phyloP scores from a whole-genome alignment of 495 filamentous ascomycete species.

The Neurospora pannonica region DNA sequence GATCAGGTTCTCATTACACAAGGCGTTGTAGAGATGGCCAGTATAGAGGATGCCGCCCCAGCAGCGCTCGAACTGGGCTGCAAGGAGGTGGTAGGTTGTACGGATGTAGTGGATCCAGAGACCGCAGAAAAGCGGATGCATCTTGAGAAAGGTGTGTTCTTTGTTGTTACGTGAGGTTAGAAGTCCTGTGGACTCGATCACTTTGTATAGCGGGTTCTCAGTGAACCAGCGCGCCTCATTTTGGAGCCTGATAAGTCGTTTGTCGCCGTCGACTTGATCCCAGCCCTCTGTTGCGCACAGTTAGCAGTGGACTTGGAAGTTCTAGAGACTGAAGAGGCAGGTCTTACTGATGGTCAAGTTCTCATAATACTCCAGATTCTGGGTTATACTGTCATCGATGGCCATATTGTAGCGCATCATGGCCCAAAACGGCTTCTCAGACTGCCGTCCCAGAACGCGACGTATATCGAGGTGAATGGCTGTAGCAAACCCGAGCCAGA shows the following conservation, averaged over 20 bases:
- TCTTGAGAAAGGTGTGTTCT: background rate
- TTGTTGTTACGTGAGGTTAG: background rate
- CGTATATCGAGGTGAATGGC: background rate
- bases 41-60: constrained; percentile 3
- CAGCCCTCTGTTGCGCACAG: background rate
- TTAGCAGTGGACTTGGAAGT: background rate
- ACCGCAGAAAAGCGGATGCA: constrained; percentile 1
- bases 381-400: background rate
- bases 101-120: constrained; percentile 1
- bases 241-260: background rate
- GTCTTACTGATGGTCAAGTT: background rate
- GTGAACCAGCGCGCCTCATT: background rate
- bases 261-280: background rate
- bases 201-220: background rate
- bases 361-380: background rate
- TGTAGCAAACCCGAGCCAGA: background rate
- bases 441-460: background rate
- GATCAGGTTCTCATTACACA: background rate
- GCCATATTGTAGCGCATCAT: background rate
- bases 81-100: background rate
- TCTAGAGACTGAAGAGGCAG: background rate
- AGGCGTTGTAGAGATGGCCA: constrained; percentile 3
- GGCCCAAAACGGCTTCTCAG: background rate
- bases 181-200: background rate
- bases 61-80: background rate